These are phyloP conservation scores for Neurospora sp. DNA, from an alignment of 495 filamentous ascomycete species.

Conservation along the genomic window DNA sequence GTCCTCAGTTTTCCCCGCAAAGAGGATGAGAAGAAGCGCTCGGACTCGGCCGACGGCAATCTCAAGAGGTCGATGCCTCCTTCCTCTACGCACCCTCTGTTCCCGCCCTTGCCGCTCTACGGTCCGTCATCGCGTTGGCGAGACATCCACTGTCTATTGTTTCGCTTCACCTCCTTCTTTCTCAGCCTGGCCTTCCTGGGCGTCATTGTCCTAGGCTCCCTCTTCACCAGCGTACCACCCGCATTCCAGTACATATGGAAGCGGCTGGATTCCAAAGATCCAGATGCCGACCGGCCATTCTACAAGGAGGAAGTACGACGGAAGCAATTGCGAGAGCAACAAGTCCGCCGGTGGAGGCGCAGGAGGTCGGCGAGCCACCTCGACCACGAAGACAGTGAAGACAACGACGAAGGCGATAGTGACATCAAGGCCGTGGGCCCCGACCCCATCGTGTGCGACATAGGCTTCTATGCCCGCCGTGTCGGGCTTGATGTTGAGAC, in stretches of 20 bases:
- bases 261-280: slow-evolving; percentile 44
- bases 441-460: slow-evolving; percentile 68
- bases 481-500: slow-evolving; percentile 83
- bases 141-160: slow-evolving; percentile 51
- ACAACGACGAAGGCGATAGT: slow-evolving; percentile 21
- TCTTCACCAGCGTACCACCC: slow-evolving; percentile 49
- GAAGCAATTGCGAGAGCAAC: slow-evolving; percentile 41
- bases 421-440: slow-evolving; percentile 68
- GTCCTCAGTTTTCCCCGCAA: slow-evolving; percentile 5
- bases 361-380: slow-evolving; percentile 19
- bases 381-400: slow-evolving; percentile 24
- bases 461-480: slow-evolving; percentile 76
- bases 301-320: slow-evolving; percentile 52
- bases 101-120: slow-evolving; percentile 79
- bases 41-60: slow-evolving; percentile 21
- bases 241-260: slow-evolving; percentile 36
- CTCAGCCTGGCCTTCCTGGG: slow-evolving; percentile 67
- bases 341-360: slow-evolving; percentile 51
- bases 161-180: slow-evolving; percentile 57
- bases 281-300: slow-evolving; percentile 53
- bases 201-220: slow-evolving; percentile 63
- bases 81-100: slow-evolving; percentile 67
- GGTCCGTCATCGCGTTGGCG: slow-evolving; percentile 57
- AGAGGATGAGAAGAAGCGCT: slow-evolving; percentile 3
- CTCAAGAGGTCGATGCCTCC: slow-evolving; percentile 42